A percentile compares a stretch with the other conserved stretches of the same genome.
These are phyloP conservation scores for Micromonas pusilla DNA, from an alignment of 139 green algal species.

Conservation along the genomic window DNA sequence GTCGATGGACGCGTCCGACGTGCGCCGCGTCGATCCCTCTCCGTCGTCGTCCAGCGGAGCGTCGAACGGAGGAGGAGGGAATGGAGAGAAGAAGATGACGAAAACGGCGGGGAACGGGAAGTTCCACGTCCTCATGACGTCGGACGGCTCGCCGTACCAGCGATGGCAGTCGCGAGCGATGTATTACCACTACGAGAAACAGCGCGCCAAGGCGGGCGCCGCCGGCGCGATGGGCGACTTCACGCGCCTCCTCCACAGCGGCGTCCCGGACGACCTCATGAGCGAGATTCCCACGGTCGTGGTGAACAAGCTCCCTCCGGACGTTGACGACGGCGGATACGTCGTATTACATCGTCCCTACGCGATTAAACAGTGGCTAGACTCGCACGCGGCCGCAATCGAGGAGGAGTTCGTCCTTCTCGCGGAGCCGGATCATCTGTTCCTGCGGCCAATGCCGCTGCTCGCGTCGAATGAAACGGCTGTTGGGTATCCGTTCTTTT, in stretches of 20 bases:
- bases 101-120: constrained; percentile 23
- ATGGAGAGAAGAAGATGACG: not conserved
- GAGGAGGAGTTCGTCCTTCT: constrained; percentile 90
- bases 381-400: constrained; percentile 47
- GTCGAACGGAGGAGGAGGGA: not conserved
- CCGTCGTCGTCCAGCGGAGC: no score
- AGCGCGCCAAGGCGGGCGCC: constrained; percentile 42
- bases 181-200: constrained; percentile 56
- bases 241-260: constrained; percentile 89
- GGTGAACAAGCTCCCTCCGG: constrained; percentile 66
- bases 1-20: no score
- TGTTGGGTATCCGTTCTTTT: constrained; percentile 94
- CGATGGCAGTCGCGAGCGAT: constrained; percentile 56
- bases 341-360: constrained; percentile 92
- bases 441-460: constrained; percentile 86
- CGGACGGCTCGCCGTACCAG: constrained; percentile 42
- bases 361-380: constrained; percentile 86
- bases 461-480: constrained; percentile 64
- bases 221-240: constrained; percentile 88
- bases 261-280: constrained; percentile 81
- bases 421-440: constrained; percentile 92
- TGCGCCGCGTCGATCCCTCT: no score
- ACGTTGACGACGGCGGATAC: constrained; percentile 59
- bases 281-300: constrained; percentile 92
- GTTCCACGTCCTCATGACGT: constrained; percentile 41